Conservation (phyloP, 2,329 filamentous ascomycete genomes). For the Parafenestella ontariensis region DNA sequence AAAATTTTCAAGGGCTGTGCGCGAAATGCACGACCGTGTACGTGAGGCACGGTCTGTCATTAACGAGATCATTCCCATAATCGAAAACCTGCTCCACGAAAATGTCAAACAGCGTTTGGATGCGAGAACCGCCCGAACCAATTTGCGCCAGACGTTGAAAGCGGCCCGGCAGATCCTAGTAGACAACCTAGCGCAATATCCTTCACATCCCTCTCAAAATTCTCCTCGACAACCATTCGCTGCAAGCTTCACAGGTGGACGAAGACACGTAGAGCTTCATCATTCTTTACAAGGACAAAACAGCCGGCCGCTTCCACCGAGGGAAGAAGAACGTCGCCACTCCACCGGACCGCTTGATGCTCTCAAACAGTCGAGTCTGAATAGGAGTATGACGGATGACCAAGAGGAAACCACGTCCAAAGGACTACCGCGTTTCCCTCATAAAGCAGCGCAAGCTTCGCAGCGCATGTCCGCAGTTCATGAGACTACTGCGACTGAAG, state of each 20-base stretch:
- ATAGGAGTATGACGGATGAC: too few relatives aligned
- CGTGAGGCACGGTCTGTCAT: neutral
- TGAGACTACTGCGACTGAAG: too few relatives aligned
- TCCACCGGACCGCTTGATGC: too few relatives aligned
- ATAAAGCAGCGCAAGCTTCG: too few relatives aligned
- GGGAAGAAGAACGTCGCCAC: too few relatives aligned
- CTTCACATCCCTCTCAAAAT: neutral
- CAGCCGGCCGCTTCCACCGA: too few relatives aligned
- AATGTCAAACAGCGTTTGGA: neutral
- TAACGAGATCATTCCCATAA: conserved; percentile 8
- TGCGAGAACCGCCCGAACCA: neutral
- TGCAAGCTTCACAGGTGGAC: neutral
- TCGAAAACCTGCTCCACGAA: conserved; percentile 11
- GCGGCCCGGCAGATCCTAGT: neutral
- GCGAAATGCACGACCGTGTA: conserved; percentile 8
- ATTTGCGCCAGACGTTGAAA: neutral
- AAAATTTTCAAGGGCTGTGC: conserved; percentile 9
- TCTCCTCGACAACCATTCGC: neutral
- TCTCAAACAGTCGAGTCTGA: too few relatives aligned
- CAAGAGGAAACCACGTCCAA: too few relatives aligned
- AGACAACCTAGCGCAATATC: neutral
- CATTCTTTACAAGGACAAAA: too few relatives aligned
- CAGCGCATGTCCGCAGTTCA: too few relatives aligned
- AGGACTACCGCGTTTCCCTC: too few relatives aligned
- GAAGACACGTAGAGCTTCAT: too few relatives aligned